Conservation (phyloP, 2,329 filamentous ascomycete species). For the Aspergillus latus region DNA sequence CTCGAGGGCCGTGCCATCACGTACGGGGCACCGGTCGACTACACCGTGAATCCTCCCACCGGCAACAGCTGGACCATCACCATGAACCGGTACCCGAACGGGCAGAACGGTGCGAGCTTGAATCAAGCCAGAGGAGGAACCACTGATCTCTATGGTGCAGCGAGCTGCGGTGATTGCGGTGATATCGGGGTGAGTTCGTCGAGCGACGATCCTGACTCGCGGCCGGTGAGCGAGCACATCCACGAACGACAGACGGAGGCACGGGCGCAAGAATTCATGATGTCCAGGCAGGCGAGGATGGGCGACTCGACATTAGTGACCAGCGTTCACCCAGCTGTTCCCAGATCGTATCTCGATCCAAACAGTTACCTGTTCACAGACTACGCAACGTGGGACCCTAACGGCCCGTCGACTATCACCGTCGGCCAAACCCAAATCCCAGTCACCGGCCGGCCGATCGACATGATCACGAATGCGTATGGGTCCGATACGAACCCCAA, state of each 20-base stretch:
- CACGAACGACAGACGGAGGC: constrained; percentile 6
- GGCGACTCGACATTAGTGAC: constrained; percentile 2
- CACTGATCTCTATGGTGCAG: background rate
- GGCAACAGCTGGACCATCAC: constrained; percentile 3
- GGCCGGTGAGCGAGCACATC: constrained; percentile 3
- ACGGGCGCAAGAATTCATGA: constrained; percentile 5
- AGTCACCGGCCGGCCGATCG: background rate
- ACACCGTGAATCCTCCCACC: background rate
- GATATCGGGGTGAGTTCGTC: background rate
- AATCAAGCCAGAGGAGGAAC: background rate
- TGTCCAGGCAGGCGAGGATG: background rate
- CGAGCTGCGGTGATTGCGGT: background rate
- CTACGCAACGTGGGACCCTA: constrained; percentile 5
- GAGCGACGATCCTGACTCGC: constrained; percentile 2
- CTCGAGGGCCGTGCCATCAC: background rate
- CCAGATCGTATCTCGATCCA: constrained; percentile 2
- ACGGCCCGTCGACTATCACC: background rate
- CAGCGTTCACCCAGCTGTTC: background rate
- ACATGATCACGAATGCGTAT: background rate
- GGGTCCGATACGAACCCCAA: constrained; percentile 4
- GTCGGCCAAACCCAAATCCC: background rate
- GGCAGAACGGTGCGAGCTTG: constrained; percentile 1
- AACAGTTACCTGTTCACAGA: constrained; percentile 3
- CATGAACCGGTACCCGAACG: constrained; percentile 7
- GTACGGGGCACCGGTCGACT: constrained; percentile 4